phyloP scores from a whole-genome alignment of 2,329 filamentous ascomycete species.

The Aspergillus nomiae region DNA sequence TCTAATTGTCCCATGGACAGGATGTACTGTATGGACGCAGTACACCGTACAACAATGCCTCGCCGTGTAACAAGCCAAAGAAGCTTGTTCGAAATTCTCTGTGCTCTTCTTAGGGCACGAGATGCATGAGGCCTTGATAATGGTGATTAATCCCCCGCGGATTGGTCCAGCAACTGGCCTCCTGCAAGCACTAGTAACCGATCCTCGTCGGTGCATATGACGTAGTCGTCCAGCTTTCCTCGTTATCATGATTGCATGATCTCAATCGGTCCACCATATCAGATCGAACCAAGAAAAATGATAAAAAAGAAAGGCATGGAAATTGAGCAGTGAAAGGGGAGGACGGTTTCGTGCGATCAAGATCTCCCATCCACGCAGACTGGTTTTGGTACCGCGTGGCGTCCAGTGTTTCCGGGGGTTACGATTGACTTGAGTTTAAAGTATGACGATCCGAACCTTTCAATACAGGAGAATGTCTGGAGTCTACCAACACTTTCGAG shows the following conservation, averaged over 20 bases:
- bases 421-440: conserved; percentile 8
- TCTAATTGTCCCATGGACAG: background rate
- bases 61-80: background rate
- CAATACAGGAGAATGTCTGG: conserved; percentile 1
- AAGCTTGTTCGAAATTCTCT: background rate
- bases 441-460: conserved; percentile 3
- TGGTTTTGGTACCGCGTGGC: conserved; percentile 1
- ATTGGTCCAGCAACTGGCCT: background rate
- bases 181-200: background rate
- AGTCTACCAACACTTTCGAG: too few species aligned
- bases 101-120: background rate
- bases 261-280: background rate
- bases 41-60: background rate
- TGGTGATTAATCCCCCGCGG: background rate
- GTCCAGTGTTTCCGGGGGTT: background rate
- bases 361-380: background rate
- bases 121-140: background rate
- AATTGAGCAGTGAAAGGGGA: background rate
- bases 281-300: background rate
- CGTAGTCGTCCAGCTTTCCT: background rate
- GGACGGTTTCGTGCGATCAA: background rate
- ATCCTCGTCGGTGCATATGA: background rate
- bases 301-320: background rate
- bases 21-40: too few species aligned
- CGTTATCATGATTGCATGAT: background rate